A percentile compares a stretch with the other conserved stretches of the same genome.
phyloP scores from a whole-genome alignment of 2,329 filamentous ascomycete genomes.

The Aureobasidium namibiae region DNA sequence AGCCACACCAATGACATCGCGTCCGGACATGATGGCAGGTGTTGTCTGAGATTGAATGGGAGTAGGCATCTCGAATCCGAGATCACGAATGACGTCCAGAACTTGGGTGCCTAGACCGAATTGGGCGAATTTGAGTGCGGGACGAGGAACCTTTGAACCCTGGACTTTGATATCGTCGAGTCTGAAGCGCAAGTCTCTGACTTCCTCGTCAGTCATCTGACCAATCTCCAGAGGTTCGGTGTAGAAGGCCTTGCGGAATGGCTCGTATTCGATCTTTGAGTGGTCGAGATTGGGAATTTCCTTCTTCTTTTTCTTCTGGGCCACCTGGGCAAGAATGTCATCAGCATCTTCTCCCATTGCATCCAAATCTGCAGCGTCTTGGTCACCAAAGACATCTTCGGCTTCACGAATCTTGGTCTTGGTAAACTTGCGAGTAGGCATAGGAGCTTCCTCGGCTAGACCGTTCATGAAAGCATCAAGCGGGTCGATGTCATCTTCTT shows the following conservation, averaged over 20 bases:
- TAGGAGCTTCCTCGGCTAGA: constrained; percentile 41
- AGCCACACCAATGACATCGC: constrained; percentile 91
- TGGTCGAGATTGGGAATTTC: constrained; percentile 87
- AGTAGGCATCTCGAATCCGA: constrained; percentile 83
- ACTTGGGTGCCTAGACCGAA: constrained; percentile 83
- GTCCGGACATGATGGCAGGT: constrained; percentile 89
- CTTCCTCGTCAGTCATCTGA: constrained; percentile 75
- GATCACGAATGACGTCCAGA: constrained; percentile 70
- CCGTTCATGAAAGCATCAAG: constrained; percentile 95
- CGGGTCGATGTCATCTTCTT: constrained; percentile 74
- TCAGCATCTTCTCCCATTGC: constrained; percentile 57
- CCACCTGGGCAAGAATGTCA: constrained; percentile 53
- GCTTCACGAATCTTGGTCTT: constrained; percentile 48
- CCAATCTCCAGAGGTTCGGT: constrained; percentile 77
- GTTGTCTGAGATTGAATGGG: constrained; percentile 93
- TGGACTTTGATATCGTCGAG: constrained; percentile 93
- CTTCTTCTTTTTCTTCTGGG: constrained; percentile 78
- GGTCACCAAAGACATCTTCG: constrained; percentile 80
- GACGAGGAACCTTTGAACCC: constrained; percentile 80
- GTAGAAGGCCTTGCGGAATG: constrained; percentile 92
- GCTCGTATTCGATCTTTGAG: constrained; percentile 72
- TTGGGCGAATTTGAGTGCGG: constrained; percentile 93
- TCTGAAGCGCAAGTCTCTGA: constrained; percentile 72
- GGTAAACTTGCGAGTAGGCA: constrained; percentile 33
- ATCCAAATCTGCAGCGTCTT: constrained; percentile 61